Percentiles rank a stretch among this genome's conserved stretches.
Evolutionary conservation across 106 monocot genomes (phyloP).

Genomic region (Phalaenopsis equestris): DNA sequence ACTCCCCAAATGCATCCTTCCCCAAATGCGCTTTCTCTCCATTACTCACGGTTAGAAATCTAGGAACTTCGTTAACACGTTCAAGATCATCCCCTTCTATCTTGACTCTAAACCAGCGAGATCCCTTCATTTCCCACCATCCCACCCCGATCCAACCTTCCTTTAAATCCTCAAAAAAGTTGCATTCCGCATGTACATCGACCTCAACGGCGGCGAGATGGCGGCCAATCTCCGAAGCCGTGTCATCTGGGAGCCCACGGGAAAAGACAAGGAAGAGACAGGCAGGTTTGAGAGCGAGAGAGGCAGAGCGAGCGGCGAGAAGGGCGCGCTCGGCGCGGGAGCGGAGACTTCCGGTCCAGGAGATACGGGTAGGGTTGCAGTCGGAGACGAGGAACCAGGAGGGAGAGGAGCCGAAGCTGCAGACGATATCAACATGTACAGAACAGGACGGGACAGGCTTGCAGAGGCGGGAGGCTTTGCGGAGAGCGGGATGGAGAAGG

Average conservation of each 20-base stretch:
- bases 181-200: conserved; percentile 14
- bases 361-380: conserved; percentile 57
- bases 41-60: too few relatives aligned
- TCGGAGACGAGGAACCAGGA: conserved; percentile 80
- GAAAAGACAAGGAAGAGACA: conserved; percentile 54
- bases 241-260: conserved; percentile 41
- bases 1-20: conserved; percentile 23
- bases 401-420: conserved; percentile 37
- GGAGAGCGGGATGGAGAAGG: conserved; percentile 53
- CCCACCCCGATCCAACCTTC: conserved; percentile 42
- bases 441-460: not conserved
- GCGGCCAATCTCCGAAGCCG: conserved; percentile 7
- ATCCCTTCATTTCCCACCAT: not conserved
- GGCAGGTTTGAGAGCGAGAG: conserved; percentile 27
- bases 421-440: conserved; percentile 59
- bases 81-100: conserved; percentile 2
- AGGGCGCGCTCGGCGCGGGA: conserved; percentile 25
- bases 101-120: conserved; percentile 41
- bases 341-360: conserved; percentile 35
- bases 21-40: conserved; percentile 6
- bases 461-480: conserved; percentile 39
- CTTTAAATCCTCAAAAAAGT: conserved; percentile 37
- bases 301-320: conserved; percentile 17
- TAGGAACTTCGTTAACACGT: not conserved
- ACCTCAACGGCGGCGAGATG: conserved; percentile 48